Percentiles rank a stretch among this genome's conserved stretches.
Evolutionary conservation across 2,329 filamentous ascomycete genomes (phyloP).

Genomic region (Cercospora sojina): DNA sequence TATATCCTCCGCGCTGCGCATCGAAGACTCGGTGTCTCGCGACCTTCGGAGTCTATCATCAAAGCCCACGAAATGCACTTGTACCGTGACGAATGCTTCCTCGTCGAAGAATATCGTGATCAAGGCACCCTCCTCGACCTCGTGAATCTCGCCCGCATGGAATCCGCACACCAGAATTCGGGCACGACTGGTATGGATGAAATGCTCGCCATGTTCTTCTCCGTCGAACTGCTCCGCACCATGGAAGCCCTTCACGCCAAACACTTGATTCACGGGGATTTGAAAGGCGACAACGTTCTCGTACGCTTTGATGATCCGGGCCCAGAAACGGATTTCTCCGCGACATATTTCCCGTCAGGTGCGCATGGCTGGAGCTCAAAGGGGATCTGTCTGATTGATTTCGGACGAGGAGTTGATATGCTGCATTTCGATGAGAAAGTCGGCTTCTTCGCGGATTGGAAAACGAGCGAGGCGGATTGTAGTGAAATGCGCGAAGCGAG

Average conservation of each 20-base stretch:
- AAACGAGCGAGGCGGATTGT: conserved; percentile 81
- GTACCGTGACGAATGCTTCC: conserved; percentile 84
- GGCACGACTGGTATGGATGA: conserved; percentile 77
- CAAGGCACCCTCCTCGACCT: conserved; percentile 94
- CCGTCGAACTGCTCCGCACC: conserved; percentile 84
- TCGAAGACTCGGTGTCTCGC: conserved; percentile 65
- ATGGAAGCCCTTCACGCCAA: conserved; percentile 81
- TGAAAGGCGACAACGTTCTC: conserved; percentile 94
- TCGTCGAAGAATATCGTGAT: conserved; percentile 81
- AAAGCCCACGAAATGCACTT: conserved; percentile 87
- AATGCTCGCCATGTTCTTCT: conserved; percentile 89
- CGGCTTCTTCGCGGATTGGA: conserved; percentile 94
- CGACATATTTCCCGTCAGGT: conserved; percentile 72
- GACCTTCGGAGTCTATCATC: conserved; percentile 75
- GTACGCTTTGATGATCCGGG: conserved; percentile 67
- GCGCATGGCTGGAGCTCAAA: conserved; percentile 74
- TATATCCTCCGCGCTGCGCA: conserved; percentile 87
- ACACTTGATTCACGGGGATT: conserved; percentile 82
- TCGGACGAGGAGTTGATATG: conserved; percentile 94
- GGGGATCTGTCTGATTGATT: conserved; percentile 87
- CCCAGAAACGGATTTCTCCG: conserved; percentile 50
- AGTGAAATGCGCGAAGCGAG: conserved; percentile 91
- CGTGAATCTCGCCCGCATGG: conserved; percentile 75
- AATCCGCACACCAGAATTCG: conserved; percentile 39
- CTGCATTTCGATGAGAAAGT: conserved; percentile 72